Base-by-base conservation (phyloP, 805 yeast genomes). In the Candida bentonensis region DNA sequence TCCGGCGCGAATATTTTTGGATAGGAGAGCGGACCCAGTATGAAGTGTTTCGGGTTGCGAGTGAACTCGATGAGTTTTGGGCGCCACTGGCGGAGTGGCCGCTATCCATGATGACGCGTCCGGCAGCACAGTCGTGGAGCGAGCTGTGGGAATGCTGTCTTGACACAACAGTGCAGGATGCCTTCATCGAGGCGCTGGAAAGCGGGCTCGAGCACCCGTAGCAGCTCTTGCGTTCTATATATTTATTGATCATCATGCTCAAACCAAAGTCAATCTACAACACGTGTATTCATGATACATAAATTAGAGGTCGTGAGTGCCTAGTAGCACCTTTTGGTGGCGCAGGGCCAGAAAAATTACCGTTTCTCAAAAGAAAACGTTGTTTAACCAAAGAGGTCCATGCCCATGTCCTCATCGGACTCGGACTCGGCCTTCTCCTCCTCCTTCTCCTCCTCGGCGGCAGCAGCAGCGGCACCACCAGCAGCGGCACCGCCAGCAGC, bases 321-420 rank as follows among this genome's bases (percentile, higher is more conserved):
- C n/a, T n/a, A n/a, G n/a, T n/a, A n/a, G n/a, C n/a, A n/a, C n/a
- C n/a, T n/a, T n/a, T n/a, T n/a, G n/a, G n/a, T n/a, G n/a, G n/a
- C n/a, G n/a, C n/a, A n/a, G n/a, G n/a, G n/a, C n/a, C n/a, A n/a
- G n/a, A n/a, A n/a, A n/a, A n/a, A n/a, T n/a, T n/a, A n/a, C n/a
- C n/a, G n/a, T n/a, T n/a, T n/a, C n/a, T n/a, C n/a, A n/a, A n/a
- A n/a, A n/a, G n/a, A n/a, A n/a, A 26, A 30, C 25, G 7, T 11
- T 41, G 53, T 45, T 62, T 84, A 84, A 73, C 83, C 94, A 78
- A 85, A 85, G 69, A 85, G 79, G 71, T 88, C 89, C 84, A 82
- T 79, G 65, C 95, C 95, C 94, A 86, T 84, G 71, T 83, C 95
- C 66, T 78, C 87, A 64, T 77, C 82, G 51, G 76, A 73, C 63